These are phyloP conservation scores for Pontederia crassipes DNA, from an alignment of 176 grass and related monocot genomes.

Conservation along the genomic window DNA sequence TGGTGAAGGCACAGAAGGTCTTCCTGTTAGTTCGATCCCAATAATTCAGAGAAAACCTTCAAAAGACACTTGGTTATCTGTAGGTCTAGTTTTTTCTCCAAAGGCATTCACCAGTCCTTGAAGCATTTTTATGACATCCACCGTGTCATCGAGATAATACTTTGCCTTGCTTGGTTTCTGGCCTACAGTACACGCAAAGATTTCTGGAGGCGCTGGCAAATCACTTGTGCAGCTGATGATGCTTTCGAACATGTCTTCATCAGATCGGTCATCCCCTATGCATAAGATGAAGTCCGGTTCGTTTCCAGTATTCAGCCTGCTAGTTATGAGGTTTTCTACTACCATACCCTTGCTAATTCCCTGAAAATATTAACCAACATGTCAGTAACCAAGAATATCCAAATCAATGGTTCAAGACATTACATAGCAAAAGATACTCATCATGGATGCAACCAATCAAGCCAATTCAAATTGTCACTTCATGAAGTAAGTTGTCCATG, in stretches of 20 bases:
- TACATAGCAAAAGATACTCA: too few species aligned
- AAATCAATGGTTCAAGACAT: not conserved
- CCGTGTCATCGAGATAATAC: slow-evolving; percentile 28
- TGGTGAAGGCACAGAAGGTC: too few species aligned
- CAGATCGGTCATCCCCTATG: slow-evolving; percentile 33
- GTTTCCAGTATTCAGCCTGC: not conserved
- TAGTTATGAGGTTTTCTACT: slow-evolving; percentile 10
- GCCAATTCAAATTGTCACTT: too few species aligned
- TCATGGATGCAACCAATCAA: too few species aligned
- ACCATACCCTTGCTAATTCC: slow-evolving; percentile 33
- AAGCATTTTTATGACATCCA: slow-evolving; percentile 31
- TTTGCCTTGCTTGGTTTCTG: slow-evolving; percentile 29
- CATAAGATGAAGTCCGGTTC: slow-evolving; percentile 26
- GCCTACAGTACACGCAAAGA: slow-evolving; percentile 39
- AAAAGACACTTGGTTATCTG: not conserved
- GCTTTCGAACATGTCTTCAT: slow-evolving; percentile 35
- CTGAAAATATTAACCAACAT: slow-evolving; percentile 8
- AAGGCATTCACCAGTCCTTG: slow-evolving; percentile 16
- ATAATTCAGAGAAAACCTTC: slow-evolving; percentile 8
- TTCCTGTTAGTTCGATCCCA: too few species aligned
- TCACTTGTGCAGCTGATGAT: not conserved
- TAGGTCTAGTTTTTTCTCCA: not conserved
- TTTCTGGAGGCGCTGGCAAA: slow-evolving; percentile 6
- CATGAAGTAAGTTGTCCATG: not conserved
- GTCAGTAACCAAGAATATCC: not conserved